These are phyloP conservation scores for Tanacetum coccineum DNA, from an alignment of 129 eudicot species.

Conservation along the genomic window DNA sequence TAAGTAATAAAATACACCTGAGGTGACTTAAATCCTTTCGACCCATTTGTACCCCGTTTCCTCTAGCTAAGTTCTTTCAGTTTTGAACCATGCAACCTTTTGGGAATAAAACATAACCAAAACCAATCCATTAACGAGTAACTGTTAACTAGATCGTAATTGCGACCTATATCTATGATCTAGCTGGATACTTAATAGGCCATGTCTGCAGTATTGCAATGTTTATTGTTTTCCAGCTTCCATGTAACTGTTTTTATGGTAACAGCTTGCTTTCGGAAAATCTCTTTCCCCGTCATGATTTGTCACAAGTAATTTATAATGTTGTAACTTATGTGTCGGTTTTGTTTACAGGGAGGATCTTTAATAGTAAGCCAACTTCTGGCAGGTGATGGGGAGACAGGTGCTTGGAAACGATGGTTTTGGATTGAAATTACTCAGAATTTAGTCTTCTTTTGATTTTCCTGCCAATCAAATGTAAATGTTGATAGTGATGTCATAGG, in stretches of 20 bases:
- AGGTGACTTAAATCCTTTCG: too few relatives aligned
- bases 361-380: slow-evolving; percentile 22
- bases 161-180: background rate
- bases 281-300: background rate
- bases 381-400: slow-evolving; percentile 7
- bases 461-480: slow-evolving; percentile 16
- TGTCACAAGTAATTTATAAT: background rate
- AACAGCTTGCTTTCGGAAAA: background rate
- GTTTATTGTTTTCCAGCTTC: background rate
- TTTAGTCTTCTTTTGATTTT: slow-evolving; percentile 8
- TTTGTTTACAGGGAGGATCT: slow-evolving; percentile 28
- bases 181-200: background rate
- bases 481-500: slow-evolving; percentile 17
- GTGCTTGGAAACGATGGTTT: background rate
- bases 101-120: too few relatives aligned
- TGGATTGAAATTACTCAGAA: background rate
- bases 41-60: too few relatives aligned
- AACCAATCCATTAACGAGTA: too few relatives aligned
- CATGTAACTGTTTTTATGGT: background rate
- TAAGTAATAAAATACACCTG: too few relatives aligned
- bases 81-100: too few relatives aligned
- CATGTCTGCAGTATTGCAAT: background rate
- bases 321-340: background rate
- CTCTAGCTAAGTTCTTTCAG: too few relatives aligned
- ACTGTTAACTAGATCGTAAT: too few relatives aligned